phyloP scores from a whole-genome alignment of 148 eudicot species.

The Dysphania ambrosioides region DNA sequence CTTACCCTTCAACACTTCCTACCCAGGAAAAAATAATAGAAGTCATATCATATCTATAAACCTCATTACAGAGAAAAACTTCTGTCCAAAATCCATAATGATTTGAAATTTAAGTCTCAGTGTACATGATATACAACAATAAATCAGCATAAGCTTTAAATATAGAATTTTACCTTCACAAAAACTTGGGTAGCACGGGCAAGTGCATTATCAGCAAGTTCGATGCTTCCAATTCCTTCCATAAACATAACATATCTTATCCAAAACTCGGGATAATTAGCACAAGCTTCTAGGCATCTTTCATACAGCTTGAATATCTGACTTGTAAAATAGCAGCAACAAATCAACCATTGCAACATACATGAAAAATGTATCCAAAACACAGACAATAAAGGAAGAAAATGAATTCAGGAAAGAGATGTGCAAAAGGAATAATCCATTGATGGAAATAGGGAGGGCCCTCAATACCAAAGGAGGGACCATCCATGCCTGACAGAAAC shows the following conservation, averaged over 20 bases:
- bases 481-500: conserved; percentile 98
- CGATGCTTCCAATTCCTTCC: conserved; percentile 86
- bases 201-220: conserved; percentile 96
- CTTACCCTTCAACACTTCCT: not conserved
- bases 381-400: conserved; percentile 30
- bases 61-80: not conserved
- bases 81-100: not conserved
- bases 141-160: too few relatives aligned
- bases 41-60: too few relatives aligned
- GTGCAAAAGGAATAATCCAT: conserved; percentile 89
- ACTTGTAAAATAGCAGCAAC: conserved; percentile 27
- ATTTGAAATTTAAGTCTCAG: not conserved
- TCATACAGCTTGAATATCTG: conserved; percentile 97
- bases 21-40: not conserved
- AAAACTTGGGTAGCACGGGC: conserved; percentile 97
- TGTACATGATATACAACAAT: not conserved
- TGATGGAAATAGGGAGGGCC: conserved; percentile 92
- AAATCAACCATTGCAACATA: conserved; percentile 15
- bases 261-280: conserved; percentile 97
- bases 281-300: conserved; percentile 96
- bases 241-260: conserved; percentile 80
- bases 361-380: conserved; percentile 24
- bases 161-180: conserved; percentile 59
- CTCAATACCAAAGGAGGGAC: conserved; percentile 91
- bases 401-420: conserved; percentile 44